Base-by-base conservation (phyloP, 768 basidiomycete genomes). In the Lactarius psammicola region DNA sequence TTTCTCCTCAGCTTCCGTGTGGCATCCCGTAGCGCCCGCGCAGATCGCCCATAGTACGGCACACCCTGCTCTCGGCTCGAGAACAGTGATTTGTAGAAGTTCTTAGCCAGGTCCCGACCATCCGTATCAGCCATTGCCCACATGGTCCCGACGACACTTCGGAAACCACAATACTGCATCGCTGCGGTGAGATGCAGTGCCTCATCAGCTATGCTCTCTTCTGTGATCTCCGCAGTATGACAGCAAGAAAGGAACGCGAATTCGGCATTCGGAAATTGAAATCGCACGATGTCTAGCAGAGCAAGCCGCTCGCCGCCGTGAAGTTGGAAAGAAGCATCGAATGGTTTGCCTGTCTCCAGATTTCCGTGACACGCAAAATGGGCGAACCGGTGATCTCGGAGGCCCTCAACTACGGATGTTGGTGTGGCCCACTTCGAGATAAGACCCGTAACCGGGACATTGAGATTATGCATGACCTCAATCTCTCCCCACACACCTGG, bases 41-140 rank as follows among this genome's bases (percentile, higher is more conserved):
- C 44, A n/a, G 44, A 23, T 23, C 44, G n/a, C n/a, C 23, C 44
- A 23, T 46, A 46, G 3, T 55, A 13, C 26, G 26, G 49, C 15
- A 34, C 11, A 6, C 20, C n/a, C 3, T 17, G 33, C 28, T 36
- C 8, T 5, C 13, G 34, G 18, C 28, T 36, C 17, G 46, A 36
- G 11, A 65, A 40, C 31, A 66, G 36, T 1, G 44, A 28, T 9
- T 3, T 34, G 28, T 66, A 66, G 31, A 65, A 61, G 9, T 34
- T 44, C 33, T 36, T 28, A 6, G 65, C 54, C 13, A 69, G n/a
- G 20, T 34, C 30, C 23, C 56, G 57, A 11, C 63, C 65, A 30
- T 67, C 68, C 1, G 11, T 26, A 15, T 66, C 68, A 0, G 18
- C 56, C 54, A 69, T 69, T 17, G 38, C 60, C 68, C 68, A 69